Base-by-base conservation (phyloP, 352 stramenopile genomes). In the Phytopythium kandeliae region DNA sequence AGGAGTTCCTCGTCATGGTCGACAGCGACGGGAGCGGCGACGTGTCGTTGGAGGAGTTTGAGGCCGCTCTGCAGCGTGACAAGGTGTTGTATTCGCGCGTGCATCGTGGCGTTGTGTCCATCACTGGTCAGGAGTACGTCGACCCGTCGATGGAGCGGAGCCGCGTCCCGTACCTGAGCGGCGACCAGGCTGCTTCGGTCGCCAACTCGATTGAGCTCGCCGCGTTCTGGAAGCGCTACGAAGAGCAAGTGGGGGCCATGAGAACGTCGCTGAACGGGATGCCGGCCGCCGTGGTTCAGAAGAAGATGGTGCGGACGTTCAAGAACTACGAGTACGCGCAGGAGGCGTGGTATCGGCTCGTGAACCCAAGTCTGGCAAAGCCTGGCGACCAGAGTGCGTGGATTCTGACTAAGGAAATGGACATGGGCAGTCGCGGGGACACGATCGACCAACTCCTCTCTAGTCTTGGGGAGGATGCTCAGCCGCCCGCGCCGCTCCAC, bases 301-400 rank as follows among this genome's bases (percentile, higher is more conserved):
- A 87, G 56, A 95, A 93, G 56, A 91, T 95, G 78, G 78, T 95
- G 8, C 80, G 85, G 37, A 47, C 65, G 19, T 95, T 95, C 57
- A 85, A 80, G 51, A 92, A 86, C 58, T 93, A 85, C 25, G 85
- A 95, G 15, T 95, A 89, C 56, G 85, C 85, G 13, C 80, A 95
- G 54, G 83, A 95, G 57, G 78, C 85, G 24, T 95, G 85, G 85
- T 78, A 71, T 50, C 70, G 78, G 4, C 65, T 95, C 17, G 79
- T 95, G 11, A 90, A 92, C 31, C 85, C 80, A 21, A 78, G 69
- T 30, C 51, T 95, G 10, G 47, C 77, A 13, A 90, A 86, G 48
- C 75, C 81, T 2, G 67, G 62, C 12, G 85, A 95, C 46, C 66
- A 85, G 35, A 85, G 69, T 25, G 37, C 50, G 22, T 95, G 85